phyloP scores from a whole-genome alignment of 495 filamentous ascomycete species.

The Hyaloscypha finlandica region DNA sequence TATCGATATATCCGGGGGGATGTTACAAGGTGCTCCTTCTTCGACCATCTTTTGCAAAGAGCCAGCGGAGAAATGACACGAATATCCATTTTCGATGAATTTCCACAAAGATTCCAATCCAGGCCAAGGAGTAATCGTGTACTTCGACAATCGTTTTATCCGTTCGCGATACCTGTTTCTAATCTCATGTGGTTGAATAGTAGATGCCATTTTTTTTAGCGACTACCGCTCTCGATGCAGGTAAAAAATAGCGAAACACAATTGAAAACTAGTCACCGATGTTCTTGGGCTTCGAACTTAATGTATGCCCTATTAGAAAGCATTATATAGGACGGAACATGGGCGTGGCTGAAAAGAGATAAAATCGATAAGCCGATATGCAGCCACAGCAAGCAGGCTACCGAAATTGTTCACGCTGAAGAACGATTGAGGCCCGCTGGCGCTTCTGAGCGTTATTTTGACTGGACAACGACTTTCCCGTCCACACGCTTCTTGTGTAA shows the following conservation, averaged over 20 bases:
- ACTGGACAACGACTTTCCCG: not conserved
- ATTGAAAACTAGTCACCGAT: not conserved
- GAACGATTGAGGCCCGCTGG: no score
- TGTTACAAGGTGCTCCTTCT: not conserved
- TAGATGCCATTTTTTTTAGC: not conserved
- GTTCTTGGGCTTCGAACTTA: not conserved
- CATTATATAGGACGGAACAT: not conserved
- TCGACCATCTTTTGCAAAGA: not conserved
- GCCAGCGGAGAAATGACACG: not conserved
- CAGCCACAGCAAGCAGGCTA: not conserved
- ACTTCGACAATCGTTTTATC: not conserved
- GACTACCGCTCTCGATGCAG: not conserved
- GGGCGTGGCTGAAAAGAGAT: not conserved
- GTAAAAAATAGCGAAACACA: not conserved
- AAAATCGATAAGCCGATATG: not conserved
- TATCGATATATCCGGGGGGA: conserved; percentile 7
- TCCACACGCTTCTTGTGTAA: no score
- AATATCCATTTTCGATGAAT: not conserved
- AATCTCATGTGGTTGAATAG: not conserved
- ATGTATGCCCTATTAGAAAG: not conserved
- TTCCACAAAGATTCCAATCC: not conserved
- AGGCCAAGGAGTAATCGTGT: conserved; percentile 11
- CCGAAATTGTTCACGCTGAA: not conserved
- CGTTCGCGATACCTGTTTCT: not conserved
- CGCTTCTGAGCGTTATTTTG: not conserved